Percentiles rank a stretch among this genome's conserved stretches.
phyloP scores from a whole-genome alignment of 805 yeast species.

The Clavispora phyllophila region DNA sequence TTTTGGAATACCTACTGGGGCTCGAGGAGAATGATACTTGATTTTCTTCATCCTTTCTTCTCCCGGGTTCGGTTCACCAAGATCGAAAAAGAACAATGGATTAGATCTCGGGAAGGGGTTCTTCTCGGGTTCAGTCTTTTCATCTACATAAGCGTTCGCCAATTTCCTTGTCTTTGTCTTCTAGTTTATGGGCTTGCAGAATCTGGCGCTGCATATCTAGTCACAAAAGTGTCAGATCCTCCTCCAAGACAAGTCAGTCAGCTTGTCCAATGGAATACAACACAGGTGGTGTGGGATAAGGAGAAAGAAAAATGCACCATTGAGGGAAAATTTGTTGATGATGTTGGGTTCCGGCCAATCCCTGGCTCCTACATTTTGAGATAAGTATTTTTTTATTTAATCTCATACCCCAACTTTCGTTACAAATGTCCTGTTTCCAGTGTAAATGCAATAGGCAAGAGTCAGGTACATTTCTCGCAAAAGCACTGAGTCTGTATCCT shows the following conservation, averaged over 20 bases:
- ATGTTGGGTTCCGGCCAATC: conserved; percentile 21
- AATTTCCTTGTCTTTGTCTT: conserved; percentile 43
- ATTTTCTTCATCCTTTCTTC: conserved; percentile 49
- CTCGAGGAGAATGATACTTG: conserved; percentile 38
- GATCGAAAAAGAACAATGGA: conserved; percentile 45
- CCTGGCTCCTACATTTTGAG: conserved; percentile 20
- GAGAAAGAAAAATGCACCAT: conserved; percentile 15
- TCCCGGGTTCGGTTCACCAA: conserved; percentile 39
- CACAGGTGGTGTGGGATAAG: conserved; percentile 30
- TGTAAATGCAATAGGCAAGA: conserved; percentile 30
- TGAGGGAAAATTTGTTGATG: conserved; percentile 17
- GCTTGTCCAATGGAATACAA: conserved; percentile 25
- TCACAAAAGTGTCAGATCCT: conserved; percentile 50
- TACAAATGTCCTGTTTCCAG: conserved; percentile 32
- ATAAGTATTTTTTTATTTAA: background rate
- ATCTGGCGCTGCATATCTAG: conserved; percentile 47
- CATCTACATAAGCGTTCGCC: conserved; percentile 36
- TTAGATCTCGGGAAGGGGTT: conserved; percentile 48
- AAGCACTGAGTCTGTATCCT: conserved; percentile 5
- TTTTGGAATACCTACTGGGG: conserved; percentile 45
- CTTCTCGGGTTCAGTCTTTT: conserved; percentile 52
- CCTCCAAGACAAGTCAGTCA: conserved; percentile 23
- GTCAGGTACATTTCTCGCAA: conserved; percentile 14
- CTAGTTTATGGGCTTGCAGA: conserved; percentile 50
- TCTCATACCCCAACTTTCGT: conserved; percentile 9